phyloP scores from a whole-genome alignment of 2,329 filamentous ascomycete genomes.

The Leptographium wingfieldii region DNA sequence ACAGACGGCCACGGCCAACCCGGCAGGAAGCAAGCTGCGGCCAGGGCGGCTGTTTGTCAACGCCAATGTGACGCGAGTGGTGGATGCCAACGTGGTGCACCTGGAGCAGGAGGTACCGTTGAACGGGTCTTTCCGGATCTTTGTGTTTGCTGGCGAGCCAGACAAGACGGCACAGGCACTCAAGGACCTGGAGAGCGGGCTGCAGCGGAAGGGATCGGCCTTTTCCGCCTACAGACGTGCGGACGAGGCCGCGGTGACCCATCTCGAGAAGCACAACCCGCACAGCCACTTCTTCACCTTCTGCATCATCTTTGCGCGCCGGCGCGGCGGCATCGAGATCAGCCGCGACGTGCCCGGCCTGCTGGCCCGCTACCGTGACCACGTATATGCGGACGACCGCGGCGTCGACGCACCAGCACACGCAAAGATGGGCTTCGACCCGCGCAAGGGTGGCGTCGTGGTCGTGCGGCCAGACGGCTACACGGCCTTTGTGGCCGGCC shows the following conservation, averaged over 20 bases:
- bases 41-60: constrained; percentile 68
- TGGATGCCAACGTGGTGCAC: constrained; percentile 81
- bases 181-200: constrained; percentile 52
- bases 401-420: constrained; percentile 64
- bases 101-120: constrained; percentile 81
- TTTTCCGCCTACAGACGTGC: constrained; percentile 50
- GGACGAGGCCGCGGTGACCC: constrained; percentile 50
- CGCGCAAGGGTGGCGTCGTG: constrained; percentile 63
- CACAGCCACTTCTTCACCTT: constrained; percentile 74
- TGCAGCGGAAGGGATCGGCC: constrained; percentile 59
- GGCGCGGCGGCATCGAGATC: constrained; percentile 60
- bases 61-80: constrained; percentile 71
- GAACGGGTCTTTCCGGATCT: constrained; percentile 79
- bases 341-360: constrained; percentile 54
- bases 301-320: constrained; percentile 59
- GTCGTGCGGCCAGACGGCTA: constrained; percentile 83
- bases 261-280: constrained; percentile 75
- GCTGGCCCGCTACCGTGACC: constrained; percentile 64
- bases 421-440: constrained; percentile 70
- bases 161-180: constrained; percentile 49
- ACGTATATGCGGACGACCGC: constrained; percentile 77
- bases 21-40: constrained; percentile 50
- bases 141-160: constrained; percentile 68
- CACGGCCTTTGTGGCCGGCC: constrained; percentile 59
- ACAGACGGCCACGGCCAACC: constrained; percentile 56